phyloP scores from a whole-genome alignment of 306 rosid genomes.

The Vigna nakashimae region DNA sequence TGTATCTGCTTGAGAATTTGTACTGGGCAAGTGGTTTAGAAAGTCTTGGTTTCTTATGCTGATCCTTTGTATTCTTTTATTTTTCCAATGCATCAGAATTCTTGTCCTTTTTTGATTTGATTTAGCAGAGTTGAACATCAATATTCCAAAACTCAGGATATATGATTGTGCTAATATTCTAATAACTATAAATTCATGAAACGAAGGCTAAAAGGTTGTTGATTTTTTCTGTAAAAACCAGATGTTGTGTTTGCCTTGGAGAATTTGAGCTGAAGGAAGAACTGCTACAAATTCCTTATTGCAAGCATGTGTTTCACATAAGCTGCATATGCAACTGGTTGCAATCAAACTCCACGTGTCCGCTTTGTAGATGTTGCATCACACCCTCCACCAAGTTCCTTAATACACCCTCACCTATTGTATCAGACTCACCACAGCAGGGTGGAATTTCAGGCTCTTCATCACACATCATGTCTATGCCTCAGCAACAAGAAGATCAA shows the following conservation, averaged over 20 bases:
- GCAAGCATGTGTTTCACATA: constrained; percentile 83
- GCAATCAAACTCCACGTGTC: constrained; percentile 78
- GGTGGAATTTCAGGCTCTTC: constrained; percentile 22
- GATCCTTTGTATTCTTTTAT: not conserved
- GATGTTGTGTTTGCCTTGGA: constrained; percentile 89
- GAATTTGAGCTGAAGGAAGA: constrained; percentile 83
- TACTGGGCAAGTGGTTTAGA: constrained; percentile 9
- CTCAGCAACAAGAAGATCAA: constrained; percentile 37
- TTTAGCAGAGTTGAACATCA: not conserved
- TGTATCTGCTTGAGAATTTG: not conserved
- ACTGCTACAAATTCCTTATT: constrained; percentile 67
- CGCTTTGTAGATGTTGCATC: constrained; percentile 80
- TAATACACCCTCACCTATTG: constrained; percentile 23
- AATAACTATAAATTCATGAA: constrained; percentile 5
- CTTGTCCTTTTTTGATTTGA: not conserved
- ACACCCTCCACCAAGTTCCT: constrained; percentile 49
- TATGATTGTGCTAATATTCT: constrained; percentile 8
- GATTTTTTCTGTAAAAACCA: constrained; percentile 15
- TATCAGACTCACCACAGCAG: constrained; percentile 29
- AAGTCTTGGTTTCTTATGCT: constrained; percentile 1
- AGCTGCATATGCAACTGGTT: constrained; percentile 85
- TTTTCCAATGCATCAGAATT: not conserved
- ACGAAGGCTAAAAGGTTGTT: not conserved
- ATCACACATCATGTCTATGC: constrained; percentile 24
- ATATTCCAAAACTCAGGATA: not conserved